These are phyloP conservation scores for Ganoderma meredithae DNA, from an alignment of 1,284 basidiomycete species.

Conservation along the genomic window DNA sequence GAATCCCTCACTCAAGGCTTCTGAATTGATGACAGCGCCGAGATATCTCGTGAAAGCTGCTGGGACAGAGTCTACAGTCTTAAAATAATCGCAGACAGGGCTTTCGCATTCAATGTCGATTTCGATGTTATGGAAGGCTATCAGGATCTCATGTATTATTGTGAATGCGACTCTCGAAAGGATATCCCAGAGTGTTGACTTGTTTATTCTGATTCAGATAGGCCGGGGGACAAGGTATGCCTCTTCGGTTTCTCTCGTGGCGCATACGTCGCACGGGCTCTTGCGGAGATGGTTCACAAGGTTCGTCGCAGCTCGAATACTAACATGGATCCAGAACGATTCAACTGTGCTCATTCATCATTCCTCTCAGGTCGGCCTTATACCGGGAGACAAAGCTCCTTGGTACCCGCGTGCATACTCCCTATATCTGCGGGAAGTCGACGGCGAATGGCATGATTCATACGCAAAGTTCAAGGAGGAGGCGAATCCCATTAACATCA, in stretches of 20 bases:
- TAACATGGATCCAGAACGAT: too few relatives aligned
- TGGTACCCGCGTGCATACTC: slow-evolving; percentile 44
- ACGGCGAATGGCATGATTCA: slow-evolving; percentile 41
- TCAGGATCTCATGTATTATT: slow-evolving; percentile 70
- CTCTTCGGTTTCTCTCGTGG: slow-evolving; percentile 72
- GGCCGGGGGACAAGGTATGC: slow-evolving; percentile 57
- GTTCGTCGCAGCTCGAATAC: slow-evolving; percentile 22
- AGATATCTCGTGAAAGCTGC: not conserved
- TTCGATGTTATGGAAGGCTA: slow-evolving; percentile 49
- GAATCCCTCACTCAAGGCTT: not conserved
- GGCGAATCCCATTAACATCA: slow-evolving; percentile 43
- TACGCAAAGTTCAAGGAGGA: slow-evolving; percentile 51
- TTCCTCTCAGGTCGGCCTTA: slow-evolving; percentile 53
- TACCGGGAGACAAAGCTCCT: slow-evolving; percentile 48
- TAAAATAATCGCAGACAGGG: not conserved
- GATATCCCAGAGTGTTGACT: not conserved
- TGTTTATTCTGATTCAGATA: slow-evolving; percentile 40
- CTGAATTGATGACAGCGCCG: not conserved
- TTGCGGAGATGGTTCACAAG: slow-evolving; percentile 66
- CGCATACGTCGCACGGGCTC: slow-evolving; percentile 60
- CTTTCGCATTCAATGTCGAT: not conserved
- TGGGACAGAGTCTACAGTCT: not conserved
- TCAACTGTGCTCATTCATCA: not conserved
- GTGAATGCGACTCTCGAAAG: slow-evolving; percentile 38
- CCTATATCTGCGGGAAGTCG: slow-evolving; percentile 46